A percentile compares a stretch with the other conserved stretches of the same genome.
Conservation (phyloP, 140 eudicot species). For the Flaveria floridana region DNA sequence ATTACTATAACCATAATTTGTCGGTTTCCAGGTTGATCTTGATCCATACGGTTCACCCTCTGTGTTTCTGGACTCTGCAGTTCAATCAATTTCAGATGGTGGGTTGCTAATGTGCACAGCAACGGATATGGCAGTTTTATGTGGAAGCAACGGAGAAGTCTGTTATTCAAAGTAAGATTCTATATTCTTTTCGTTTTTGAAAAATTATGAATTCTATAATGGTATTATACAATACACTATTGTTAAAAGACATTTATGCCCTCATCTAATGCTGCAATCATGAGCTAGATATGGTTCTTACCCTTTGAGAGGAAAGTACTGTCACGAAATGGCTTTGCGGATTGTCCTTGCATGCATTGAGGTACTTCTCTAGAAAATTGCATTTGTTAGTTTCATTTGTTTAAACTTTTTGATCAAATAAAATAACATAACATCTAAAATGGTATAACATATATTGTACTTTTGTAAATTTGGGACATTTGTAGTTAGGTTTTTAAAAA, state of each 20-base stretch:
- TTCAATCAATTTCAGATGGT: conserved; percentile 91
- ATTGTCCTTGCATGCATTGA: conserved; percentile 96
- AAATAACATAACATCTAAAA: not conserved
- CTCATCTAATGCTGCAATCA: conserved; percentile 29
- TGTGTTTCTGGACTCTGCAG: conserved; percentile 93
- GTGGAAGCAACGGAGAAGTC: conserved; percentile 96
- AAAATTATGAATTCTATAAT: not conserved
- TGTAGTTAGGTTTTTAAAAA: not conserved
- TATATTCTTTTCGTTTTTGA: conserved; percentile 3
- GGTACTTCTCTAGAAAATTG: conserved; percentile 43
- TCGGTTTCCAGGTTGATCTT: conserved; percentile 76
- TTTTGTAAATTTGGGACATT: not conserved
- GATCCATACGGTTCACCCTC: conserved; percentile 99
- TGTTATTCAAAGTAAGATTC: conserved; percentile 89
- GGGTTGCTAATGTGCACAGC: conserved; percentile 98
- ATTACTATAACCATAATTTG: not conserved
- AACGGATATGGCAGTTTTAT: conserved; percentile 96
- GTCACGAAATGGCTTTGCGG: conserved; percentile 98
- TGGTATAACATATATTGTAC: not conserved
- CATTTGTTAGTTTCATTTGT: not conserved
- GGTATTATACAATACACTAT: not conserved
- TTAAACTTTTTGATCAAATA: not conserved
- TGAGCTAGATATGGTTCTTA: conserved; percentile 78
- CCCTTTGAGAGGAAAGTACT: conserved; percentile 87
- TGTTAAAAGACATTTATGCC: conserved; percentile 11